phyloP scores from a whole-genome alignment of 768 basidiomycete genomes.

The Daedaleopsis sinensis region DNA sequence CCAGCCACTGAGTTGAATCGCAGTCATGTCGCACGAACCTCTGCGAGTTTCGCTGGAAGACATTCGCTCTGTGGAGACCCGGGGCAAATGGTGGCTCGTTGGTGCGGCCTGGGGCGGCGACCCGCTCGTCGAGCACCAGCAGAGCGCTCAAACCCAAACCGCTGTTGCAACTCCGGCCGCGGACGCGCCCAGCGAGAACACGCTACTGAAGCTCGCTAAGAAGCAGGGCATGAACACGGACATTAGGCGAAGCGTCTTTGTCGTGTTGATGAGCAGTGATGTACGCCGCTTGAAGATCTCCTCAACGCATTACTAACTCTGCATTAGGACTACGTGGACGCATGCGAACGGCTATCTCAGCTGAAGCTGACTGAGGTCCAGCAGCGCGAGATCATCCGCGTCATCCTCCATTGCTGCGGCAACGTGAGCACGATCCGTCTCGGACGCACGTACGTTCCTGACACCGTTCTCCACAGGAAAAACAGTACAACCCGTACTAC shows the following conservation, averaged over 20 bases:
- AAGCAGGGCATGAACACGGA: constrained; percentile 99
- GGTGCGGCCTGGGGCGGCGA: constrained; percentile 96
- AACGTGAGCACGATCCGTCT: constrained; percentile 57
- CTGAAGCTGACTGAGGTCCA: constrained; percentile 86
- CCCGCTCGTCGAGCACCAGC: constrained; percentile 77
- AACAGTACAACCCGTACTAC: constrained; percentile 94
- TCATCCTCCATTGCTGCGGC: constrained; percentile 89
- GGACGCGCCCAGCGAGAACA: constrained; percentile 38
- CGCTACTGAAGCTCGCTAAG: constrained; percentile 78
- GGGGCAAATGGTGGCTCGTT: constrained; percentile 99
- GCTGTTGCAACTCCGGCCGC: constrained; percentile 26
- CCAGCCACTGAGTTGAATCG: not conserved
- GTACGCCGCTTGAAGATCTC: constrained; percentile 48
- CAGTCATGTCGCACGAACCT: constrained; percentile 84
- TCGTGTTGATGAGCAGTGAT: constrained; percentile 94
- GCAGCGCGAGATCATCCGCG: constrained; percentile 93
- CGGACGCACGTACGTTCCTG: not conserved
- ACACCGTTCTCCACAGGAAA: constrained; percentile 60
- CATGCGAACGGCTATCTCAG: constrained; percentile 86
- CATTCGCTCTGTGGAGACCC: constrained; percentile 78
- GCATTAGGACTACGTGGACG: constrained; percentile 90
- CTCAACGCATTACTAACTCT: not conserved
- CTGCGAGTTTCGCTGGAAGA: constrained; percentile 86
- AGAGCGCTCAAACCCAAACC: constrained; percentile 32
- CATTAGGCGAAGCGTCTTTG: constrained; percentile 87